Conservation (phyloP, 192 early-diverging fungal species). For the Phlyctochytrium arcticum region DNA sequence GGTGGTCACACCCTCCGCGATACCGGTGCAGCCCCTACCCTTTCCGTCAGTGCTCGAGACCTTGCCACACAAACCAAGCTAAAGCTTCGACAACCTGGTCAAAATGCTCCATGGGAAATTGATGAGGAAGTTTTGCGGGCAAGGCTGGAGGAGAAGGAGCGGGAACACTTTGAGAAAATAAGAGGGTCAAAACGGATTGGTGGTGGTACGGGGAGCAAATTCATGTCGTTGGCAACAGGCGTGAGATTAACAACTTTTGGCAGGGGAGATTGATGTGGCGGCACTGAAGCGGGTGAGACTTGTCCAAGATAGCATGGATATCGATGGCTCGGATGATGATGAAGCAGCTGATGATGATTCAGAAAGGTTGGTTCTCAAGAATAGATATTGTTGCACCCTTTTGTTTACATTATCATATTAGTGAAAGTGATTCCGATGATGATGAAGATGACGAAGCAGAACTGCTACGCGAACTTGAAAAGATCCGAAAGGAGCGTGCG, state of each 20-base stretch:
- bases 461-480: slow-evolving; percentile 64
- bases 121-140: slow-evolving; percentile 29
- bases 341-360: slow-evolving; percentile 42
- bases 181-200: slow-evolving; percentile 6
- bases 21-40: slow-evolving; percentile 34
- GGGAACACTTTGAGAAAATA: slow-evolving; percentile 25
- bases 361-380: slow-evolving; percentile 11
- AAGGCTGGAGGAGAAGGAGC: slow-evolving; percentile 35
- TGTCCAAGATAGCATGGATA: slow-evolving; percentile 53
- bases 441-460: slow-evolving; percentile 90
- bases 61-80: slow-evolving; percentile 41
- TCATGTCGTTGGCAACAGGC: background rate
- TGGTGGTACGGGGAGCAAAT: slow-evolving; percentile 8
- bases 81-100: slow-evolving; percentile 45
- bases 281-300: slow-evolving; percentile 50
- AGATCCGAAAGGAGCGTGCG: slow-evolving; percentile 88
- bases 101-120: slow-evolving; percentile 43
- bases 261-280: slow-evolving; percentile 40
- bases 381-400: slow-evolving; percentile 13
- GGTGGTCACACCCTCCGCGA: slow-evolving; percentile 48
- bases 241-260: too few relatives aligned
- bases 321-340: slow-evolving; percentile 46
- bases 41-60: slow-evolving; percentile 27
- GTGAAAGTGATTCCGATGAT: slow-evolving; percentile 30
- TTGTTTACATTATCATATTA: slow-evolving; percentile 1